phyloP scores from a whole-genome alignment of 441 rosid genomes.

The Gossypium trilobum region DNA sequence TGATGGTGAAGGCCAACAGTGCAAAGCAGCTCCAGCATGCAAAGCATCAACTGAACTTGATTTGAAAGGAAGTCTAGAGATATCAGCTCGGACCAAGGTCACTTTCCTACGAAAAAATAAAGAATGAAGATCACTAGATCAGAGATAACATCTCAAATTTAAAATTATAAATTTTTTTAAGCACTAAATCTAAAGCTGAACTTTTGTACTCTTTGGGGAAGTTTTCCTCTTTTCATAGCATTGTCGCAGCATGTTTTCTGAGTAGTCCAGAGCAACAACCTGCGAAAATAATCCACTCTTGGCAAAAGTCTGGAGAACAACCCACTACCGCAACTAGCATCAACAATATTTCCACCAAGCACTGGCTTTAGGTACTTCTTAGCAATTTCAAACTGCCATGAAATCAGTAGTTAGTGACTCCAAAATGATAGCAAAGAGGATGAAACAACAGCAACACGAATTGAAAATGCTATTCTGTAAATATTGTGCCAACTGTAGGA shows the following conservation, averaged over 20 bases:
- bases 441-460: background rate
- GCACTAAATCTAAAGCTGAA: background rate
- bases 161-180: background rate
- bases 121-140: background rate
- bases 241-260: slow-evolving; percentile 72
- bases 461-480: background rate
- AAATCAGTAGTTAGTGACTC: slow-evolving; percentile 15
- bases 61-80: slow-evolving; percentile 68
- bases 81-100: slow-evolving; percentile 74
- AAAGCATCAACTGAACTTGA: slow-evolving; percentile 67
- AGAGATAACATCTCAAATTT: background rate
- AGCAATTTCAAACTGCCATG: slow-evolving; percentile 61
- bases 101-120: slow-evolving; percentile 37
- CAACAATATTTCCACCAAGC: slow-evolving; percentile 68
- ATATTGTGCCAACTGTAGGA: background rate
- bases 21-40: slow-evolving; percentile 87
- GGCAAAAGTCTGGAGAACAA: slow-evolving; percentile 63
- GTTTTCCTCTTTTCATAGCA: slow-evolving; percentile 62
- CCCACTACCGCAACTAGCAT: slow-evolving; percentile 90
- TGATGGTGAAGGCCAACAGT: slow-evolving; percentile 57
- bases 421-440: background rate
- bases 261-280: slow-evolving; percentile 73
- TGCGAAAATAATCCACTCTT: slow-evolving; percentile 59
- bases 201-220: slow-evolving; percentile 50
- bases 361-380: slow-evolving; percentile 65